Evolutionary conservation across 2,329 filamentous ascomycete genomes (phyloP), one percentile per base, ranked within the genome.

Genomic region (Fusarium nanum): DNA sequence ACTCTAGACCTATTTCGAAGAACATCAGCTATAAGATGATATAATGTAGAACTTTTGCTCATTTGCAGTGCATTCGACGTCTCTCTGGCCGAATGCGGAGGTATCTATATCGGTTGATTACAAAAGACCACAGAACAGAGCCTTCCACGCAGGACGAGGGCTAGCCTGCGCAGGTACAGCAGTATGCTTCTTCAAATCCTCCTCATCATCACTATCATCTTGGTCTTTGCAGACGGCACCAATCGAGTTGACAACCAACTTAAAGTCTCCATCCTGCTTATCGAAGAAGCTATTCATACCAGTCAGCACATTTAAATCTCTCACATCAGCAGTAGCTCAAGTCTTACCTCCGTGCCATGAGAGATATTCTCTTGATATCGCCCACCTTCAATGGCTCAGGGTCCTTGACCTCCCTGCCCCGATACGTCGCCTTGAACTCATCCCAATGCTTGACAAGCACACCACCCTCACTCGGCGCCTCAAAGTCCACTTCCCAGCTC

Each of bases 321-420:
- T 27, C 47, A 12, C 34, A 18, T 34, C 25, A 16, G 16, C 18
- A 30, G 22, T 23, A 23, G 22, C 5, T 20, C 8, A 23, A 18
- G 18, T 11, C 82, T 62, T 79, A 93, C 92, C 93, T 96, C 77
- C 93, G 83, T 84, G 92, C 92, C 93, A 96, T 94, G 63, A 96
- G 83, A 53, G 89, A 90, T 30, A 95, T 82, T 48, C 91, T 84
- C 79, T 87, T 91, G 41, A 96, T 83, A 45, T 83, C 82, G 49
- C 82, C 83, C 67, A 86, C 74, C 72, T 93, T 83, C 71, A 96
- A 77, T 7, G 86, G 83, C 60, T 83, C 78, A 0, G 87, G 87
- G 79, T 91, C 89, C 20, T 85, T 80, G 76, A 87, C 85, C 65
- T 89, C 84, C 73, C 85, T 87, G 1, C 93, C 93, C 6, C 93